Evolutionary conservation across 1,284 basidiomycete species (phyloP), one percentile per base, ranked within the genome.

Genomic region (Cystobasidium sp.): DNA sequence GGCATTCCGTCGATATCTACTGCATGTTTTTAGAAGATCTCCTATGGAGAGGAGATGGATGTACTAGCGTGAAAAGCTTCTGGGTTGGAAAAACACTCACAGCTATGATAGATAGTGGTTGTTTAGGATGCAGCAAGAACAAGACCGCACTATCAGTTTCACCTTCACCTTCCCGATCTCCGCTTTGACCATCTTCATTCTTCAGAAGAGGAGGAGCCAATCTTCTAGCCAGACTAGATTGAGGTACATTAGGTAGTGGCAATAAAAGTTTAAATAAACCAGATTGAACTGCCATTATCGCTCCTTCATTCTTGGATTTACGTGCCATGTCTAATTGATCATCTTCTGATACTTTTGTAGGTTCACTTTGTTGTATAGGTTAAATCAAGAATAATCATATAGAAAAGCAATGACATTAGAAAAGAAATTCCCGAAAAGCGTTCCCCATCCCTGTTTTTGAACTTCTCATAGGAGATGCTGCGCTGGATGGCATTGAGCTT

Each of bases 231-330:
- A 69, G 41, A 61, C 65, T 68, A 14, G 51, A 55, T 5, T 22
- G n/a, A 18, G 74, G 44, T 20, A 64, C 52, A n/a, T 53, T 41
- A 41, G 70, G 70, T 37, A 75, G 24, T 31, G 74, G 74, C 3
- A 75, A 41, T 16, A 69, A 31, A 9, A 75, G 52, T 55, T 75
- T 75, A 68, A 75, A 75, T 20, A 75, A 53, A n/a, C 74, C 74
- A 55, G 58, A 63, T 49, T 75, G 74, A 5, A 62, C 58, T 16
- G 74, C 66, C 51, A 69, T 63, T 16, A 75, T 67, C 6, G 66
- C 46, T 12, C 74, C 74, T 70, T 74, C 66, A 46, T 59, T 47
- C 24, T 20, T 43, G 6, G 20, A 31, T 18, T 37, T 46, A 16
- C 70, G 24, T 46, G 70, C 44, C 52, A 44, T 41, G 41, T 73